Conservation (phyloP, 768 basidiomycete species). For the Cystofilobasidium bisporidii region DNA sequence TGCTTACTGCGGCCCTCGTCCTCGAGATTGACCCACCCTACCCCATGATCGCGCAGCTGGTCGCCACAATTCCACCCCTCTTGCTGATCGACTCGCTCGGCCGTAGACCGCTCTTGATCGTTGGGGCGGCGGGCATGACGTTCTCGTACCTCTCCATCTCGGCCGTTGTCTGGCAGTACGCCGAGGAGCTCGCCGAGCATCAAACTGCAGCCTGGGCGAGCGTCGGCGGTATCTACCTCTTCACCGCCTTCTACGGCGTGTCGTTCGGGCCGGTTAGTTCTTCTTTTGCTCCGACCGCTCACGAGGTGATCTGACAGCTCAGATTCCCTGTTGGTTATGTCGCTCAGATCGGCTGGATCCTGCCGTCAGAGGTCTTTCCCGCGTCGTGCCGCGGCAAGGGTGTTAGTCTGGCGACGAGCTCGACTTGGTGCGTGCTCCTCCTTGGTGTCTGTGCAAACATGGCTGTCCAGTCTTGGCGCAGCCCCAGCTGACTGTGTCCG, state of each 20-base stretch:
- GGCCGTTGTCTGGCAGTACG: slow-evolving; percentile 46
- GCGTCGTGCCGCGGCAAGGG: slow-evolving; percentile 61
- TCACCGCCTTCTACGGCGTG: slow-evolving; percentile 55
- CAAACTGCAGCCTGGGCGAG: slow-evolving; percentile 55
- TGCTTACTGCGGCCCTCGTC: too few relatives aligned
- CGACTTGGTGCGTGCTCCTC: slow-evolving; percentile 5
- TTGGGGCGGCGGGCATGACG: slow-evolving; percentile 57
- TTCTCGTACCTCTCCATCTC: slow-evolving; percentile 58
- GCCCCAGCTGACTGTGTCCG: too few relatives aligned
- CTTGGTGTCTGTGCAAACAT: too few relatives aligned
- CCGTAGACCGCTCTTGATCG: slow-evolving; percentile 56
- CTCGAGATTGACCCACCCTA: too few relatives aligned
- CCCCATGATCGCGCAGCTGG: too few relatives aligned
- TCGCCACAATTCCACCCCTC: slow-evolving; percentile 67
- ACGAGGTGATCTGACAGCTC: too few relatives aligned
- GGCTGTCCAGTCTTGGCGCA: too few relatives aligned
- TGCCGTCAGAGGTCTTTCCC: slow-evolving; percentile 75
- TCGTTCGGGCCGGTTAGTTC: slow-evolving; percentile 76
- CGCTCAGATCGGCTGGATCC: slow-evolving; percentile 56
- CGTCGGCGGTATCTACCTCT: slow-evolving; percentile 49
- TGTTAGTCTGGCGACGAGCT: slow-evolving; percentile 15
- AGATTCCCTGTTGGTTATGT: too few relatives aligned
- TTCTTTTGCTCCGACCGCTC: too few relatives aligned
- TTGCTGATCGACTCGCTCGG: slow-evolving; percentile 59
- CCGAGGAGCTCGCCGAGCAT: slow-evolving; percentile 54